Conservation (phyloP, 192 early-diverging fungal genomes). For the Backusella psychrophila region DNA sequence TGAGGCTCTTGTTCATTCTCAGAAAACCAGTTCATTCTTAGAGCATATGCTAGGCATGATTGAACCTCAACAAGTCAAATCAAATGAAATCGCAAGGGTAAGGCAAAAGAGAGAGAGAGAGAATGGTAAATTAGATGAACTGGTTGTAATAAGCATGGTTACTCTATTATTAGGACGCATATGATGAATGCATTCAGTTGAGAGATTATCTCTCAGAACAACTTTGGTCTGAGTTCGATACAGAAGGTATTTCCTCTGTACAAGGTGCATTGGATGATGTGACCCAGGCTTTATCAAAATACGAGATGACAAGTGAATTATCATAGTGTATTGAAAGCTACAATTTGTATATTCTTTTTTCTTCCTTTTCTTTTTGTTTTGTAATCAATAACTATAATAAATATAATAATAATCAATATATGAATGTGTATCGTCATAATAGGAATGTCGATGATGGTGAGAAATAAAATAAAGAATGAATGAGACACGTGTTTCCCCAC, state of each 20-base stretch:
- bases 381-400: not conserved
- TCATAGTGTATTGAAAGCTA: not conserved
- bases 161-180: slow-evolving; percentile 3
- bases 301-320: slow-evolving; percentile 14
- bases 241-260: slow-evolving; percentile 8
- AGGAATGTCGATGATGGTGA: not conserved
- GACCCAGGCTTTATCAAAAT: not conserved
- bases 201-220: slow-evolving; percentile 20
- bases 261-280: slow-evolving; percentile 3
- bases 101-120: not conserved
- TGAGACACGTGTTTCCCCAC: slow-evolving; percentile 1
- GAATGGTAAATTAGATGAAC: not conserved
- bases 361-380: not conserved
- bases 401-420: not conserved
- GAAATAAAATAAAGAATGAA: not conserved
- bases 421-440: not conserved
- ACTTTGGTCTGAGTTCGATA: slow-evolving; percentile 12
- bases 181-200: slow-evolving; percentile 12
- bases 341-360: not conserved
- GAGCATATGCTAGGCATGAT: slow-evolving; percentile 1
- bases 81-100: slow-evolving; percentile 10
- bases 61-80: slow-evolving; percentile 9
- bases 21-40: slow-evolving; percentile 6
- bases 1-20: slow-evolving; percentile 1
- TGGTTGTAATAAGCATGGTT: not conserved